Evolutionary conservation across 495 filamentous ascomycete genomes (phyloP), one percentile per base, ranked within the genome.

Genomic region (Recurvomyces mirabilis): DNA sequence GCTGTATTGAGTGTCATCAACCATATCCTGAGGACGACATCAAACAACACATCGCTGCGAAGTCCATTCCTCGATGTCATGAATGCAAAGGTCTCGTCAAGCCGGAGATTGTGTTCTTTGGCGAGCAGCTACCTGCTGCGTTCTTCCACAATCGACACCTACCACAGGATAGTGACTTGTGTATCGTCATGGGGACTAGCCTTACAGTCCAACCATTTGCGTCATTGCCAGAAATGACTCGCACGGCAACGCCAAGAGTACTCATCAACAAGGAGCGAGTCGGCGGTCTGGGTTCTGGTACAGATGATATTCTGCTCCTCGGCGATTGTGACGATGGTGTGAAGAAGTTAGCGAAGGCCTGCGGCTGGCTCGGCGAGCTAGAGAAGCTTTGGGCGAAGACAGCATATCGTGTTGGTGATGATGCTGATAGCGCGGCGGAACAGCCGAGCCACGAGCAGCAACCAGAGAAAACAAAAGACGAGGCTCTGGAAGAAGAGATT

Each of bases 31-130:
- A 79, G 20, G 73, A 78, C 1, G 46, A 71, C 38, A 93, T 98
- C 83, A 70, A 74, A 46, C 62, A 74, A 41, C 68, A 72, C 41
- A 75, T 98, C 10, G 54, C 64, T 5, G 60, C 65, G 22, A 75
- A 72, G 20, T 59, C 77, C 21, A 78, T 93, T 1, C 84, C 91
- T 9, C 63, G 67, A 47, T 94, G 91, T 57, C 33, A 61, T 10
- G 53, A 69, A 21, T 98, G 93, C 58, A 67, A 74, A 17, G 89
- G 88, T 0, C 61, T 93, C 5, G 86, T 96, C 37, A 96, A 98
- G 64, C 91, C 91, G 2, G 89, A 95, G 54, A 96, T 98, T 63
- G 87, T 93, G 3, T 98, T 98, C 65, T 98, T 96, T 57, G 79
- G 79, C 41, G 81, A 87, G 60, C 54, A 63, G 19, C 65, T 98